Evolutionary conservation across 139 green algal species (phyloP).

Genomic region (Edaphochlamys debaryana): DNA sequence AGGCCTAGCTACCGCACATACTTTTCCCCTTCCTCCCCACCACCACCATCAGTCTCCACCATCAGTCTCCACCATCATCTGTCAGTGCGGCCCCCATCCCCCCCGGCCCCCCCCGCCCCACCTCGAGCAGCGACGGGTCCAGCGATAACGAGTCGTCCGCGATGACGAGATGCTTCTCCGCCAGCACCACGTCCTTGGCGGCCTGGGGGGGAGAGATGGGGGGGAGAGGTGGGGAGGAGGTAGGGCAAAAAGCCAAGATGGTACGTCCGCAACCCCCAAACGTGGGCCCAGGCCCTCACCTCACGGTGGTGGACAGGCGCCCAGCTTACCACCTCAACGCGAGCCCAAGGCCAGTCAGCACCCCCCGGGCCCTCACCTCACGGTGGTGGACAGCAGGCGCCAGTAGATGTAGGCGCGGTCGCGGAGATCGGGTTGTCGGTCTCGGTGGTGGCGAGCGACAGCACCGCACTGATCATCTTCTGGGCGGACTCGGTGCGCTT

Average conservation of each 20-base stretch:
- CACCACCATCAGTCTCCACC: too few species aligned
- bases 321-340: too few species aligned
- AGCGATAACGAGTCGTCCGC: slow-evolving; percentile 73
- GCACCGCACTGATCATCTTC: slow-evolving; percentile 94
- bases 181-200: slow-evolving; percentile 94
- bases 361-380: slow-evolving; percentile 62
- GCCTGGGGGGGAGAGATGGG: slow-evolving; percentile 43
- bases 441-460: slow-evolving; percentile 90
- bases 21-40: too few species aligned
- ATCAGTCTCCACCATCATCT: too few species aligned
- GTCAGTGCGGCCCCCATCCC: too few species aligned
- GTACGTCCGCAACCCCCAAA: too few species aligned
- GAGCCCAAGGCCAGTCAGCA: neutral
- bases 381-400: slow-evolving; percentile 96
- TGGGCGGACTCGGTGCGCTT: slow-evolving; percentile 87
- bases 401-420: slow-evolving; percentile 99
- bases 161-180: slow-evolving; percentile 96
- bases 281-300: neutral
- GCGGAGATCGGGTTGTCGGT: slow-evolving; percentile 97
- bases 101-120: too few species aligned
- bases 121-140: slow-evolving; percentile 86
- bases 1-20: too few species aligned
- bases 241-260: too few species aligned
- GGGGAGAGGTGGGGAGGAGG: too few species aligned
- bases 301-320: too few species aligned